Evolutionary conservation across 2,329 filamentous ascomycete species (phyloP), one percentile per base, ranked within the genome.

Genomic region (Acephala macrosclerotiorum): DNA sequence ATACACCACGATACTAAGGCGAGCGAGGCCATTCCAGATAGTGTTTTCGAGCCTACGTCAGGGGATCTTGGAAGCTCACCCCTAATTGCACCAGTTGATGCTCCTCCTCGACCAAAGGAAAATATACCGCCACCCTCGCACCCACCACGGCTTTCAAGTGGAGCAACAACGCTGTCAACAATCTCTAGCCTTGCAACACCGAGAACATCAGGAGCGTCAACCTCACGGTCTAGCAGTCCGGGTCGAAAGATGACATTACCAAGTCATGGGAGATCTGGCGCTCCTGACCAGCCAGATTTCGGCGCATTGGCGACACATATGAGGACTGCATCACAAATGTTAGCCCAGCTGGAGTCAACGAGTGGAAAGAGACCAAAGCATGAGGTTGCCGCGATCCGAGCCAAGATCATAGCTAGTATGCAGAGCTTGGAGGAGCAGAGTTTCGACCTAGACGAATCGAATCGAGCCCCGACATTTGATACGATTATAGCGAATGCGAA

Each of bases 351-450:
- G 11, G 92, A 96, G 66, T 87, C 91, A 1, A 95, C 91, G 25
- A 90, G 90, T 69, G 90, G 91, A 33, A 96, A 95, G 78, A 84
- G 92, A 38, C 92, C 92, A 1, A 91, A 87, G 75, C 87, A 89
- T 35, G 92, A 96, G 78, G 92, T 96, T 4, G 92, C 91, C 20
- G 91, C 92, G 8, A 96, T 96, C 76, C 86, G 93, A 71, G 89
- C 91, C 47, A 94, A 93, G 79, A 96, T 96, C 69, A 96, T 96
- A 73, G 92, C 92, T 2, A 95, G 92, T 77, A 96, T 96, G 93
- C 92, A 96, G 77, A 93, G 86, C 70, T 80, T 96, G 9, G 92
- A 96, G 77, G 93, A 96, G 77, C 91, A 95, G 76, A 94, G 89
- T 75, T 96, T 96, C 73, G 89, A 93, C 58, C 80, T 87, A 2